Conservation (phyloP, 2,329 filamentous ascomycete genomes). For the Monilinia laxa region DNA sequence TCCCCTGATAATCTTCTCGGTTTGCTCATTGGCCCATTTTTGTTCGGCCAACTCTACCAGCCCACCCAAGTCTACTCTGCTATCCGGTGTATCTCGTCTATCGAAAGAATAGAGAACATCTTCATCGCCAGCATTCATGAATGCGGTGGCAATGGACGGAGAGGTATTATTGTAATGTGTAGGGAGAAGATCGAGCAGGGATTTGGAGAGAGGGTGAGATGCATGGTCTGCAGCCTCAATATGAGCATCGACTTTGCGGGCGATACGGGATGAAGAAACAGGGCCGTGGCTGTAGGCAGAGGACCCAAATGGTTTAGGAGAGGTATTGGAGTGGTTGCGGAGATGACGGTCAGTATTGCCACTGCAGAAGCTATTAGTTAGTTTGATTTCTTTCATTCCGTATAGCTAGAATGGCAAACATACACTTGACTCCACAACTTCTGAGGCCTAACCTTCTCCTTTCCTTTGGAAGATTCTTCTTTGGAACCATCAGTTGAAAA, state of each 20-base stretch:
- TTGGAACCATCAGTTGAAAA: constrained; percentile 4
- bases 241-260: constrained; percentile 32
- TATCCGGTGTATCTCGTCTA: constrained; percentile 33
- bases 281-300: constrained; percentile 26
- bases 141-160: constrained; percentile 30
- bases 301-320: constrained; percentile 30
- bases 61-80: constrained; percentile 35
- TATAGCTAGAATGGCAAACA: background rate
- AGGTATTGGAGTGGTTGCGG: constrained; percentile 28
- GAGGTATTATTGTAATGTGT: constrained; percentile 35
- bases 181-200: constrained; percentile 38
- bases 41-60: constrained; percentile 40
- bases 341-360: constrained; percentile 34
- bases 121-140: constrained; percentile 27
- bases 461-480: constrained; percentile 20
- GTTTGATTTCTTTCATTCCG: constrained; percentile 8
- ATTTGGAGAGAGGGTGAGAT: constrained; percentile 33
- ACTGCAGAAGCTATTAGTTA: constrained; percentile 29
- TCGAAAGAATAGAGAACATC: constrained; percentile 39
- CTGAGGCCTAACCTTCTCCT: constrained; percentile 34
- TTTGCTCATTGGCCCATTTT: constrained; percentile 38
- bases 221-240: constrained; percentile 32
- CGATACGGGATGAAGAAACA: constrained; percentile 25
- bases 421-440: constrained; percentile 33
- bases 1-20: constrained; percentile 38